Evolutionary conservation across 352 stramenopile species (phyloP), one percentile per base, ranked within the genome.

Genomic region (Aphanomyces astaci): DNA sequence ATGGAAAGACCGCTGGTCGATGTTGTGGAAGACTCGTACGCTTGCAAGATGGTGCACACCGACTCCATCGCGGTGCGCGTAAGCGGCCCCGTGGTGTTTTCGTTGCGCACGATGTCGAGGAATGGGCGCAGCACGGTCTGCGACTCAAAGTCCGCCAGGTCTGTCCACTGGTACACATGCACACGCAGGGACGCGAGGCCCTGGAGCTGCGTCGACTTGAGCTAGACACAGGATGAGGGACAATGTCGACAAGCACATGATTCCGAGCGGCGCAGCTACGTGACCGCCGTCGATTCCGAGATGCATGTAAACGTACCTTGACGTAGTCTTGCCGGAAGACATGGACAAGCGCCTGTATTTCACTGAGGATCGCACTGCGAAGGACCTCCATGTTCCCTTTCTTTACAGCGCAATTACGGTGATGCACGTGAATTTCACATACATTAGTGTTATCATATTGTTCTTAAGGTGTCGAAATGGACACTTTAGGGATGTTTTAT

Each of bases 21-120:
- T 7, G 9, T 45, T 17, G 70, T 74, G 40, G 71, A 73, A 28
- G 73, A 55, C 63, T 87, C 80, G 39, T 74, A 72, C n/a, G 75
- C 72, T 17, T 96, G 81, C 31, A 99, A 76, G 56, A 99, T 97
- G 70, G 98, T 98, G 80, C 98, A 91, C 60, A 99, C 80, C 0
- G 93, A 90, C 46, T 94, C 88, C 25, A 99, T 80, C 15, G 96
- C 92, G 5, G 90, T 89, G 3, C 87, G 87, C 0, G 96, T 99
- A 25, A 99, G 86, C 13, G 76, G 87, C 27, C 94, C 97, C 51
- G 84, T 96, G 48, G 96, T 94, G 43, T 98, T 83, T 22, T 93
- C 80, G 43, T 95, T 94, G 45, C 89, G 83, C 32, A 99, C 86
- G 32, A 98, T 88, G 70, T 96, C 87, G 40, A 98, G 86, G 72